Evolutionary conservation across 129 eudicot species (phyloP).

Genomic region (Saussurea involucrata): DNA sequence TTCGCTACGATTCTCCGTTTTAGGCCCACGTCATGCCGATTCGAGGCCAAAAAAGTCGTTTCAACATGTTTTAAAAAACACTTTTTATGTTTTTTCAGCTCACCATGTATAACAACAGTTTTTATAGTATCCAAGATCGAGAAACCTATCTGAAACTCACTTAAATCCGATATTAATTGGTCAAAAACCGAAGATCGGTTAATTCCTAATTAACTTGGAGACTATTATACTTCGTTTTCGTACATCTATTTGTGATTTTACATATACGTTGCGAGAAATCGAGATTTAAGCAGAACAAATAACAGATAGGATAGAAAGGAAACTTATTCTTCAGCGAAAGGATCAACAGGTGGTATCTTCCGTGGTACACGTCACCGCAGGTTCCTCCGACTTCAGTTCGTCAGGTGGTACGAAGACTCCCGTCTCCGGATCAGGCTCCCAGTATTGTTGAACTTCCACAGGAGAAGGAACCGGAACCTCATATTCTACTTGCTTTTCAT

Average conservation of each 20-base stretch:
- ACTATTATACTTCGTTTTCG: neutral
- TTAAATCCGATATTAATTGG: too few relatives aligned
- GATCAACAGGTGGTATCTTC: conserved; percentile 41
- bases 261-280: neutral
- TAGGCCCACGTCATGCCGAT: neutral
- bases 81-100: too few relatives aligned
- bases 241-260: neutral
- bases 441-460: conserved; percentile 15
- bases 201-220: neutral
- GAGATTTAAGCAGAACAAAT: neutral
- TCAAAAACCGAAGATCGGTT: too few relatives aligned
- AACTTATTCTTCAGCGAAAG: conserved; percentile 18
- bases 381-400: conserved; percentile 24
- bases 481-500: conserved; percentile 30
- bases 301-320: neutral
- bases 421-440: conserved; percentile 39
- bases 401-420: conserved; percentile 27
- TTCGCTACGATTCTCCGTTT: neutral
- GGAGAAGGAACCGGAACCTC: neutral
- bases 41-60: neutral
- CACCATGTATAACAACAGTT: too few relatives aligned
- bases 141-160: too few relatives aligned
- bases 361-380: conserved; percentile 20
- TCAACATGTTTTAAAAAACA: neutral
- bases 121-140: too few relatives aligned